phyloP scores from a whole-genome alignment of 768 basidiomycete species.

The Porpolomopsis calyptriformis region DNA sequence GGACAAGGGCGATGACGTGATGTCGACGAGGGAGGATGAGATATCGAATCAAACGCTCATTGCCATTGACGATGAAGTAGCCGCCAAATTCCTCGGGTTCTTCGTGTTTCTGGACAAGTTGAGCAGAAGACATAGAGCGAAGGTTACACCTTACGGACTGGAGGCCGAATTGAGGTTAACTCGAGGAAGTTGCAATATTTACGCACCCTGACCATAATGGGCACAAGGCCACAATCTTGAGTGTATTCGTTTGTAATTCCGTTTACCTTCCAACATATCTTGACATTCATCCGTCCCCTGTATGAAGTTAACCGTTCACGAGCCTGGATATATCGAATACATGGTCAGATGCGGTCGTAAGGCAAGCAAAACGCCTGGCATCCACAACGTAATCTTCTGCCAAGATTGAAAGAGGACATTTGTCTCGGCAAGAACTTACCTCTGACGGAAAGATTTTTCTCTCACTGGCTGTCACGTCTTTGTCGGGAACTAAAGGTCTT shows the following conservation, averaged over 20 bases:
- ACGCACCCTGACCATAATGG: slow-evolving; percentile 94
- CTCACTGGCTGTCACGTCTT: slow-evolving; percentile 63
- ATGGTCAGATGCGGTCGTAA: too few relatives aligned
- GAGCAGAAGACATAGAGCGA: slow-evolving; percentile 71
- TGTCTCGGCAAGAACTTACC: too few relatives aligned
- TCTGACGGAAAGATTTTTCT: slow-evolving; percentile 81
- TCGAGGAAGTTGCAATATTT: not conserved
- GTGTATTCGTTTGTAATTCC: slow-evolving; percentile 58
- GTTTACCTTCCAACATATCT: slow-evolving; percentile 66
- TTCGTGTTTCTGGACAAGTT: slow-evolving; percentile 84
- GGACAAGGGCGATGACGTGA: slow-evolving; percentile 86
- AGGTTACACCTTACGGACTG: slow-evolving; percentile 91
- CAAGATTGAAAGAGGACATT: too few relatives aligned
- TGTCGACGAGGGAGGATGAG: slow-evolving; percentile 93
- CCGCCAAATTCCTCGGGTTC: slow-evolving; percentile 98
- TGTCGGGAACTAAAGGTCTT: slow-evolving; percentile 79
- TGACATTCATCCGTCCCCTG: slow-evolving; percentile 78
- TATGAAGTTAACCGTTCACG: slow-evolving; percentile 91
- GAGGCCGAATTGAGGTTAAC: not conserved
- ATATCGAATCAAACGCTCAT: slow-evolving; percentile 96
- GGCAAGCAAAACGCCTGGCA: too few relatives aligned
- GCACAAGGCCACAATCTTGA: slow-evolving; percentile 85
- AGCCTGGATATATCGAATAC: slow-evolving; percentile 40
- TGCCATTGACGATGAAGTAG: slow-evolving; percentile 97
- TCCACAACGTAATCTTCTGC: too few relatives aligned